Evolutionary conservation across 805 yeast genomes (phyloP).

Genomic region (Candida ovalis): DNA sequence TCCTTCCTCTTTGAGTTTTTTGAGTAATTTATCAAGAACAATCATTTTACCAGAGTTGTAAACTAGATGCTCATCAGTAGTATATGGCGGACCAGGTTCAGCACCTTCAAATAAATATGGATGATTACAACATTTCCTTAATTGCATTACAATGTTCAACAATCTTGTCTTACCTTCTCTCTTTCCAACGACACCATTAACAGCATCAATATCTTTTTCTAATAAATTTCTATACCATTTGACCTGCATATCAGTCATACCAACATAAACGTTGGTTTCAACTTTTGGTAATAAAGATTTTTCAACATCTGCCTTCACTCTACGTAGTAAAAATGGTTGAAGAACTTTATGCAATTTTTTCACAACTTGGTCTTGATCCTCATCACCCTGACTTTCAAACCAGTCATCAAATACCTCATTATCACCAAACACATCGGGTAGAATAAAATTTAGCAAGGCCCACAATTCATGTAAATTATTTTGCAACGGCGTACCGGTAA

Average conservation of each 20-base stretch:
- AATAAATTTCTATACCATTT: constrained; percentile 86
- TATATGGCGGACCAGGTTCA: constrained; percentile 96
- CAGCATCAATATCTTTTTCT: constrained; percentile 94
- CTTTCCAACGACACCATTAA: constrained; percentile 92
- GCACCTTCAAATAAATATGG: constrained; percentile 99
- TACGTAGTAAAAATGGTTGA: constrained; percentile 81
- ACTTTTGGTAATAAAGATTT: constrained; percentile 85
- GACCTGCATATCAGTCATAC: constrained; percentile 94
- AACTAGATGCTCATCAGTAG: constrained; percentile 93
- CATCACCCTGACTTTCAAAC: constrained; percentile 66
- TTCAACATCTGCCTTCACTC: constrained; percentile 93
- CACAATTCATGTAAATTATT: constrained; percentile 93
- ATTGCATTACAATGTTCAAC: constrained; percentile 92
- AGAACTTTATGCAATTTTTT: constrained; percentile 85
- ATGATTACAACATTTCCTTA: constrained; percentile 95
- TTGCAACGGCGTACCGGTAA: constrained; percentile 95
- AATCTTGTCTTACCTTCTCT: constrained; percentile 89
- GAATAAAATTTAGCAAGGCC: constrained; percentile 85
- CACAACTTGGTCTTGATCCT: constrained; percentile 80
- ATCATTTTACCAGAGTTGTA: constrained; percentile 88
- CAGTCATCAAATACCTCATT: constrained; percentile 87
- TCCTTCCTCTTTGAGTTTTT: constrained; percentile 68
- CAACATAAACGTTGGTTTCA: constrained; percentile 84
- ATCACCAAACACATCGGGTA: constrained; percentile 95
- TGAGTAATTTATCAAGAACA: constrained; percentile 77